Conservation (phyloP, 768 basidiomycete genomes). For the Ramaria sp. region DNA sequence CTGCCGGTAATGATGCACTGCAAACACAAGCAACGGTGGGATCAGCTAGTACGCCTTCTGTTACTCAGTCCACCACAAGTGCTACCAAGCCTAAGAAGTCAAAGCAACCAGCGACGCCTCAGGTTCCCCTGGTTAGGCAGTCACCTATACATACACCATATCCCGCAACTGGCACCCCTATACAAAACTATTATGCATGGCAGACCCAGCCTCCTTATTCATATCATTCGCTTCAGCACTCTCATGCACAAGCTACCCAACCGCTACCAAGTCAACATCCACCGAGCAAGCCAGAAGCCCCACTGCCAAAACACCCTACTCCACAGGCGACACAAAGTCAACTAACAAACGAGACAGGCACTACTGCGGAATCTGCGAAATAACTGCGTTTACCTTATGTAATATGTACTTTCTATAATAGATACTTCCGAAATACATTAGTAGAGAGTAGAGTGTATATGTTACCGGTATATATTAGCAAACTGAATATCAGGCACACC, state of each 20-base stretch:
- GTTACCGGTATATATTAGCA: too few relatives aligned
- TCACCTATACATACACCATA: background rate
- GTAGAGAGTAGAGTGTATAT: too few relatives aligned
- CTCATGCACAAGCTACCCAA: background rate
- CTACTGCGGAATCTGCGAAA: too few relatives aligned
- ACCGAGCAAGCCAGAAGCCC: background rate
- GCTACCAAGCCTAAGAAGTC: background rate
- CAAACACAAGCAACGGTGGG: background rate
- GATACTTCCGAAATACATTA: too few relatives aligned
- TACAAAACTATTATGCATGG: conserved; percentile 2
- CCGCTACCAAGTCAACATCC: background rate
- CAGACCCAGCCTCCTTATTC: background rate
- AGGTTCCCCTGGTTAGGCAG: background rate
- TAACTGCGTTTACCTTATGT: too few relatives aligned
- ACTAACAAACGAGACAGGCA: too few relatives aligned
- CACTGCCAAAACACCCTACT: background rate
- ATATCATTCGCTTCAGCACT: background rate
- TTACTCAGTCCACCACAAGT: background rate
- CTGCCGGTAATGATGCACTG: background rate
- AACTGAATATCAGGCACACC: too few relatives aligned
- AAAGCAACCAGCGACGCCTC: background rate
- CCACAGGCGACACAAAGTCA: too few relatives aligned
- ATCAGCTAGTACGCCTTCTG: background rate
- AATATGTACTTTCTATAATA: too few relatives aligned
- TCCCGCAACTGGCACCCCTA: background rate